phyloP scores from a whole-genome alignment of 768 basidiomycete species.

The Russula dissimulans region DNA sequence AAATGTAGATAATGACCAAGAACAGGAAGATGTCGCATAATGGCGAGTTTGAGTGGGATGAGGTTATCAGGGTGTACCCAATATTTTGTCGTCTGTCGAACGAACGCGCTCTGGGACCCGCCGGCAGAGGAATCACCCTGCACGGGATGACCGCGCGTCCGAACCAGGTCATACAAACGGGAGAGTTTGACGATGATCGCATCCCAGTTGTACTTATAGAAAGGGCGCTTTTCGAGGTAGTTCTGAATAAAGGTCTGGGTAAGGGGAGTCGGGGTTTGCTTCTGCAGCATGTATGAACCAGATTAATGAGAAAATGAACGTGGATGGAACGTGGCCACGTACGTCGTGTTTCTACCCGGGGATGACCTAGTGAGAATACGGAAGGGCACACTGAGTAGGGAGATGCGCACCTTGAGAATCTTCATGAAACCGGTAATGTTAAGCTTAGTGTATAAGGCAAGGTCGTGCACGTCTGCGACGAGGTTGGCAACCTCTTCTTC shows the following conservation, averaged over 20 bases:
- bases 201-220: slow-evolving; percentile 97
- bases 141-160: slow-evolving; percentile 90
- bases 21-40: slow-evolving; percentile 87
- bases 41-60: slow-evolving; percentile 86
- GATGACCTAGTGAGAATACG: not conserved
- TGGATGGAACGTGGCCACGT: slow-evolving; percentile 20
- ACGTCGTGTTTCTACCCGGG: slow-evolving; percentile 83
- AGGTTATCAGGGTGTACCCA: slow-evolving; percentile 99
- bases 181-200: slow-evolving; percentile 93
- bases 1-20: slow-evolving; percentile 47
- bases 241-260: slow-evolving; percentile 85
- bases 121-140: slow-evolving; percentile 92
- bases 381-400: not conserved
- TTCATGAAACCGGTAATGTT: slow-evolving; percentile 99
- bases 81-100: slow-evolving; percentile 98
- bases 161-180: slow-evolving; percentile 87
- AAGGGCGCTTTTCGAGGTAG: slow-evolving; percentile 89
- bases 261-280: slow-evolving; percentile 79
- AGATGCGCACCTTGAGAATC: slow-evolving; percentile 69
- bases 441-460: slow-evolving; percentile 90
- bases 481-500: slow-evolving; percentile 94
- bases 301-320: not conserved
- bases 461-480: slow-evolving; percentile 87
- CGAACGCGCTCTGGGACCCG: slow-evolving; percentile 92
- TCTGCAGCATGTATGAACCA: slow-evolving; percentile 38